phyloP scores from a whole-genome alignment of 2,329 filamentous ascomycete genomes.

The Hypocrella siamensis region DNA sequence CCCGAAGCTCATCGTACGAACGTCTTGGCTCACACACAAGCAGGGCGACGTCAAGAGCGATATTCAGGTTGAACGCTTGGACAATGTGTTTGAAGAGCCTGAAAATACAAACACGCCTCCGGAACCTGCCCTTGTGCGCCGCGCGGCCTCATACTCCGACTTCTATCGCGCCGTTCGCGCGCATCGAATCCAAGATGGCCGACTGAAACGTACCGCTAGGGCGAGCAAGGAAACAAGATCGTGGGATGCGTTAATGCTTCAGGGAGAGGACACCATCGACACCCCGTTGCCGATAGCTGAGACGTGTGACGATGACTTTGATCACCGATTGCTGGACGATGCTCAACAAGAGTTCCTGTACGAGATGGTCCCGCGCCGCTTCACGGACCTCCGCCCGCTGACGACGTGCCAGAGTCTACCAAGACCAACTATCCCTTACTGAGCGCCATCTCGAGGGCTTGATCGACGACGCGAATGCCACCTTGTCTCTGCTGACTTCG shows the following conservation, averaged over 20 bases:
- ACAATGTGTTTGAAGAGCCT: slow-evolving; percentile 41
- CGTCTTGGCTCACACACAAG: slow-evolving; percentile 9
- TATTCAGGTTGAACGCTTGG: slow-evolving; percentile 37
- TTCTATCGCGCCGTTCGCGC: slow-evolving; percentile 50
- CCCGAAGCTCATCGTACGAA: not conserved
- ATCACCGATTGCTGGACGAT: slow-evolving; percentile 57
- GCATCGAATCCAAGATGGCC: slow-evolving; percentile 35
- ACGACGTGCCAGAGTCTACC: slow-evolving; percentile 44
- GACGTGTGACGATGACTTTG: slow-evolving; percentile 22
- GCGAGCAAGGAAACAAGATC: slow-evolving; percentile 22
- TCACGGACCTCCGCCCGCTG: slow-evolving; percentile 7
- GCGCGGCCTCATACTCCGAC: slow-evolving; percentile 62
- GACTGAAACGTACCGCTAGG: slow-evolving; percentile 21
- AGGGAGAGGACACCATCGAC: slow-evolving; percentile 10
- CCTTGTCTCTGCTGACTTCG: slow-evolving; percentile 59
- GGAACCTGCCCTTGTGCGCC: slow-evolving; percentile 45
- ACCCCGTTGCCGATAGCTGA: slow-evolving; percentile 1
- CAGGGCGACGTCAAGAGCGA: slow-evolving; percentile 38
- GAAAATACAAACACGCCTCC: slow-evolving; percentile 44
- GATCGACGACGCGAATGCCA: slow-evolving; percentile 59
- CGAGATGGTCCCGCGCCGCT: slow-evolving; percentile 12
- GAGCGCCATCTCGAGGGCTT: slow-evolving; percentile 70
- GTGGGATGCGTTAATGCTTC: slow-evolving; percentile 32
- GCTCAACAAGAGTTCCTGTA: slow-evolving; percentile 78
- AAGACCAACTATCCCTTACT: slow-evolving; percentile 66